Evolutionary conservation across 2,329 filamentous ascomycete genomes (phyloP).

Genomic region (Beauveria sp.): DNA sequence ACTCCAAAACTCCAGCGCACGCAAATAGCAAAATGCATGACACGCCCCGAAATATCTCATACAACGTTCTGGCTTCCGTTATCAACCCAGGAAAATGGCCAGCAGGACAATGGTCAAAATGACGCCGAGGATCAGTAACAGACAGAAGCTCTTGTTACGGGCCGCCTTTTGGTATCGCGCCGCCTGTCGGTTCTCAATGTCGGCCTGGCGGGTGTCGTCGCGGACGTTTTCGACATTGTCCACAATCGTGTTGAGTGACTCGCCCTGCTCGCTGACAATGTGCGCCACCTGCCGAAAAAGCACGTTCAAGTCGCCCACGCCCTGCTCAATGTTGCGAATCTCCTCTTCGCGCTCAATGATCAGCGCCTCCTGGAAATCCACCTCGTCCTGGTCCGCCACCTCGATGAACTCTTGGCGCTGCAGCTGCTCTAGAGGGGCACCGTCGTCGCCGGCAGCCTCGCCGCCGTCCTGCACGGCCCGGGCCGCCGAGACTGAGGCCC

Average conservation of each 20-base stretch:
- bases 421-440: slow-evolving; percentile 36
- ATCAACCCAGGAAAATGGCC: slow-evolving; percentile 54
- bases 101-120: slow-evolving; percentile 86
- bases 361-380: slow-evolving; percentile 92
- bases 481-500: slow-evolving; percentile 75
- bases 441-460: slow-evolving; percentile 27
- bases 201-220: slow-evolving; percentile 75
- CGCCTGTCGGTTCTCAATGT: slow-evolving; percentile 76
- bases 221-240: slow-evolving; percentile 81
- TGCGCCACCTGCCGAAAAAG: slow-evolving; percentile 97
- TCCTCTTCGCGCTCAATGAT: slow-evolving; percentile 96
- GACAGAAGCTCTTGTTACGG: slow-evolving; percentile 86
- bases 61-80: not conserved
- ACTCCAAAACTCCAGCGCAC: slow-evolving; percentile 9
- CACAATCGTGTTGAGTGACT: slow-evolving; percentile 77
- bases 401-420: slow-evolving; percentile 68
- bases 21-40: slow-evolving; percentile 2
- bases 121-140: slow-evolving; percentile 80
- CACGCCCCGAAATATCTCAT: not conserved
- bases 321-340: slow-evolving; percentile 95
- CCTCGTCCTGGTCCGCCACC: slow-evolving; percentile 84
- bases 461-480: slow-evolving; percentile 68
- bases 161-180: slow-evolving; percentile 93
- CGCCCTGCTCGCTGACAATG: slow-evolving; percentile 91
- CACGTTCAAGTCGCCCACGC: slow-evolving; percentile 90